Conservation (phyloP, 2,329 filamentous ascomycete species). For the Pseudogymnoascus sp. region DNA sequence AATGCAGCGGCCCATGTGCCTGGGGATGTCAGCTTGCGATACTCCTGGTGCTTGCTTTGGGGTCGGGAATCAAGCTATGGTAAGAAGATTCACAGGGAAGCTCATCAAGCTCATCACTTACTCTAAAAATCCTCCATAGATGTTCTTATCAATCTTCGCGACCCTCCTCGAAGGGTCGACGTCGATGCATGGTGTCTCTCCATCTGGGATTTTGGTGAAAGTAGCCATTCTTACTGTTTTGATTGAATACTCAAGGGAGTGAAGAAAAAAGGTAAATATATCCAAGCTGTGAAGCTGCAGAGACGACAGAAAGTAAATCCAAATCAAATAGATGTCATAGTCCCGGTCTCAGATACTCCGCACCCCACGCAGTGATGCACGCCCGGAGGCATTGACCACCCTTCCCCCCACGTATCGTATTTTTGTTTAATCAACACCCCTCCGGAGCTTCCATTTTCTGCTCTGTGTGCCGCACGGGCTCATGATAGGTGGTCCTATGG, state of each 20-base stretch:
- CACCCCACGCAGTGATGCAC: neutral
- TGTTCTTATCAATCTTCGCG: constrained; percentile 59
- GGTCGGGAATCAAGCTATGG: neutral
- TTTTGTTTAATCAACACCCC: neutral
- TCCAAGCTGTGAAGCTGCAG: neutral
- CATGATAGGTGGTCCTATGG: neutral
- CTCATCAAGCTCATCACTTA: constrained; percentile 33
- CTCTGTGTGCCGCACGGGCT: neutral
- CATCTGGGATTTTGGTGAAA: constrained; percentile 58
- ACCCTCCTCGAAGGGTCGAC: constrained; percentile 57
- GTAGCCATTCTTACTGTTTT: constrained; percentile 49
- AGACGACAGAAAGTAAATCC: neutral
- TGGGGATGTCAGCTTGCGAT: constrained; percentile 32
- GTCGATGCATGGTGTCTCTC: constrained; percentile 54
- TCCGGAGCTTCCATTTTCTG: neutral
- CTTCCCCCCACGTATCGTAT: neutral
- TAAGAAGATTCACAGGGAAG: neutral
- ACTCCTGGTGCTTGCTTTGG: neutral
- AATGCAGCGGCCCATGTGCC: constrained; percentile 83
- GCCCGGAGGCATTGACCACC: neutral
- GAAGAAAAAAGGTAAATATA: neutral
- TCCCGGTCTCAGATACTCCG: neutral
- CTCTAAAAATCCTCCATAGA: constrained; percentile 81
- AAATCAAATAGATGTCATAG: neutral
- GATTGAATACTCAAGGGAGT: neutral